phyloP scores from a whole-genome alignment of 345 rosid genomes.

The Moricandia moricandioides region DNA sequence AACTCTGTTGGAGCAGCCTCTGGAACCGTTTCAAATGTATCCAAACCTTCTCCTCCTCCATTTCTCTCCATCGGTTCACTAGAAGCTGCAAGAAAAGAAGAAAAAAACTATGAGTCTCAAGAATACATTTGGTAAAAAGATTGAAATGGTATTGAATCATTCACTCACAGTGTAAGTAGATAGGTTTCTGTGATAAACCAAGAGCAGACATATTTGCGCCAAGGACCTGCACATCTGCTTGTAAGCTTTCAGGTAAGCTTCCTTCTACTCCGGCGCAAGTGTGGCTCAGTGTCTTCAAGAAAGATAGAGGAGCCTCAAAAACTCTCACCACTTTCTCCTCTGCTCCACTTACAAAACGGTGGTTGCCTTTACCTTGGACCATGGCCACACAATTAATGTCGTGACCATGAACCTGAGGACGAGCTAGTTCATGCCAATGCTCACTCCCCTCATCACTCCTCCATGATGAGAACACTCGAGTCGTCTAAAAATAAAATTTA shows the following conservation, averaged over 20 bases:
- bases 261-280: slow-evolving; percentile 47
- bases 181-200: slow-evolving; percentile 97
- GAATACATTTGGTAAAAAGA: neutral
- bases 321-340: slow-evolving; percentile 94
- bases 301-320: slow-evolving; percentile 88
- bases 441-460: slow-evolving; percentile 40
- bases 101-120: neutral
- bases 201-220: slow-evolving; percentile 98
- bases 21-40: slow-evolving; percentile 84
- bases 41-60: slow-evolving; percentile 58
- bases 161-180: slow-evolving; percentile 59
- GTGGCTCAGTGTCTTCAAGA: slow-evolving; percentile 74
- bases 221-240: slow-evolving; percentile 64
- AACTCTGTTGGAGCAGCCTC: slow-evolving; percentile 88
- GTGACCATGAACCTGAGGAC: slow-evolving; percentile 98
- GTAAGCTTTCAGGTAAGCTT: slow-evolving; percentile 53
- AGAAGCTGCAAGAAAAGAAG: slow-evolving; percentile 48
- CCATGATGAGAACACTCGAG: slow-evolving; percentile 85
- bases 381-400: slow-evolving; percentile 79
- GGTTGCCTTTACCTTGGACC: slow-evolving; percentile 81
- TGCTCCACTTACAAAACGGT: slow-evolving; percentile 89
- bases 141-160: neutral
- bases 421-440: slow-evolving; percentile 87
- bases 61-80: slow-evolving; percentile 46
- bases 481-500: slow-evolving; percentile 41